These are phyloP conservation scores for Cystobasidium onofrii DNA, from an alignment of 768 basidiomycete species.

Conservation along the genomic window DNA sequence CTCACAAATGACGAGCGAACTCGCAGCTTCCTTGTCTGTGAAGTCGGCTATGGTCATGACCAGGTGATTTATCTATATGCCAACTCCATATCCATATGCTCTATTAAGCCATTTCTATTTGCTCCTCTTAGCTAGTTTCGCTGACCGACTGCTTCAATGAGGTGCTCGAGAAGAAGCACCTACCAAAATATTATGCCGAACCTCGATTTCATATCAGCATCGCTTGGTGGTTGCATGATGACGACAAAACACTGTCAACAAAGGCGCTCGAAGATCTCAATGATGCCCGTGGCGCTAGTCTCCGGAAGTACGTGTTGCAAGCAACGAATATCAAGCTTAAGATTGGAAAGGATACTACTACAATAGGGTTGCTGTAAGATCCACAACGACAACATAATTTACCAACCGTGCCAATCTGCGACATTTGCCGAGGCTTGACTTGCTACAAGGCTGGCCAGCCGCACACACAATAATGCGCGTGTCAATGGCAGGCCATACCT, in stretches of 20 bases:
- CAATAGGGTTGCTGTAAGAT: background rate
- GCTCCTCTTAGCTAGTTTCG: conserved; percentile 52
- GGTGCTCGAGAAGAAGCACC: conserved; percentile 56
- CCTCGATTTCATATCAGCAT: conserved; percentile 85
- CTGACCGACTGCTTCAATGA: conserved; percentile 57
- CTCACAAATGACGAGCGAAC: conserved; percentile 72
- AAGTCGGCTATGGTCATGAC: conserved; percentile 72
- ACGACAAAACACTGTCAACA: conserved; percentile 50
- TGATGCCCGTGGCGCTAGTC: conserved; percentile 47
- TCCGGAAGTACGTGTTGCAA: conserved; percentile 54
- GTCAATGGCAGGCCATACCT: conserved; percentile 30
- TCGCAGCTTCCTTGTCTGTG: conserved; percentile 68
- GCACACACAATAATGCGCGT: too few relatives aligned
- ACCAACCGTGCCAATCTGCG: too few relatives aligned
- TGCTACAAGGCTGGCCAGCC: too few relatives aligned
- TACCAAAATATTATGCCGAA: conserved; percentile 67
- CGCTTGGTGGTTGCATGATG: conserved; percentile 68
- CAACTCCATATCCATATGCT: too few relatives aligned
- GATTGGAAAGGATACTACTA: conserved; percentile 61
- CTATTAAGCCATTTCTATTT: too few relatives aligned
- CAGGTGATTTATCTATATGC: conserved; percentile 64
- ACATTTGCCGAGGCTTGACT: too few relatives aligned
- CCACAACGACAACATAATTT: background rate
- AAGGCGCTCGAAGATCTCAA: conserved; percentile 53
- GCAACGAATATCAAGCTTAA: conserved; percentile 56